These are phyloP conservation scores for Penicillium dipodomyicola DNA, from an alignment of 495 filamentous ascomycete genomes.

Conservation along the genomic window DNA sequence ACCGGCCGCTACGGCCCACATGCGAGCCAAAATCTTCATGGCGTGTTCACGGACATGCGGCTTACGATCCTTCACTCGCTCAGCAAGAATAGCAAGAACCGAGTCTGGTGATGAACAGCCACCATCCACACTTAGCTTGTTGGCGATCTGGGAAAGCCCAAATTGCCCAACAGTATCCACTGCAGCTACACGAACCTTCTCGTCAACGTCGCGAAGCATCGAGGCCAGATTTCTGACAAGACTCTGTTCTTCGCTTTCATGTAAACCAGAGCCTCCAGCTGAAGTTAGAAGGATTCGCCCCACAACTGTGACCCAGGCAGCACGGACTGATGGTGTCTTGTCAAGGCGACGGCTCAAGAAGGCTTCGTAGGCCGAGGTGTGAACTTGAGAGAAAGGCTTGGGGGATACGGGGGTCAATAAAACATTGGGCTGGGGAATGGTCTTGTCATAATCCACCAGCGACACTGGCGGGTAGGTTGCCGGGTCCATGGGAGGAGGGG, in stretches of 20 bases:
- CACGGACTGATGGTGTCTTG: slow-evolving; percentile 73
- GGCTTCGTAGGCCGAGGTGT: slow-evolving; percentile 71
- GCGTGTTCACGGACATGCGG: slow-evolving; percentile 77
- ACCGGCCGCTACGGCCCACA: slow-evolving; percentile 88
- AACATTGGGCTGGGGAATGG: slow-evolving; percentile 56
- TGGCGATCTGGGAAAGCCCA: slow-evolving; percentile 71
- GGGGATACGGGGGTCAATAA: slow-evolving; percentile 76
- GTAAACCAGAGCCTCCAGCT: slow-evolving; percentile 80
- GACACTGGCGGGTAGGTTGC: slow-evolving; percentile 74
- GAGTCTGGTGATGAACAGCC: slow-evolving; percentile 67
- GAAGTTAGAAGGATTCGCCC: slow-evolving; percentile 80
- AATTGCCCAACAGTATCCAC: slow-evolving; percentile 77
- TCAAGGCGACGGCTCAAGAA: slow-evolving; percentile 83
- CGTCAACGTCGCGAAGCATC: slow-evolving; percentile 84
- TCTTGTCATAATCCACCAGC: slow-evolving; percentile 55
- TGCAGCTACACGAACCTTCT: slow-evolving; percentile 84
- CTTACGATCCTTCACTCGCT: slow-evolving; percentile 84
- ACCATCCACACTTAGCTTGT: slow-evolving; percentile 73
- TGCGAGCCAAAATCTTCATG: slow-evolving; percentile 75
- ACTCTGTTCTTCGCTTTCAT: slow-evolving; percentile 67
- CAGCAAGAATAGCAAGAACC: slow-evolving; percentile 74
- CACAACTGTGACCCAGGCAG: slow-evolving; percentile 80
- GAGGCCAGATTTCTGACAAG: slow-evolving; percentile 71
- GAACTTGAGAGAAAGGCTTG: slow-evolving; percentile 77
- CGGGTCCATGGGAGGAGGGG: slow-evolving; percentile 69